A percentile compares a stretch with the other conserved stretches of the same genome.
phyloP scores from a whole-genome alignment of 768 basidiomycete species.

The Psilocybe subaeruginosa region DNA sequence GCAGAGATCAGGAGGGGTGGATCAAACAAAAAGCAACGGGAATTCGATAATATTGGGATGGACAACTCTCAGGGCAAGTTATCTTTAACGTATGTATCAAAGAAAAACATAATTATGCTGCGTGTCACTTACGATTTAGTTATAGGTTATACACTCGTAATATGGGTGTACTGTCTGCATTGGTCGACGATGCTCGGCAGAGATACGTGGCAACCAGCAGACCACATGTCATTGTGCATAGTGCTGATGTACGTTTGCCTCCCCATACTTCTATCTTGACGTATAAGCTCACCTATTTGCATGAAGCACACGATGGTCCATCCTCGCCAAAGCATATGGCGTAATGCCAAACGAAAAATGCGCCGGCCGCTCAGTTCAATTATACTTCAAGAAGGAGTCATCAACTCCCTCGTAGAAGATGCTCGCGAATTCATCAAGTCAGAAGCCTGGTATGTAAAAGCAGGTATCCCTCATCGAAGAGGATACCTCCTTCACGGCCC shows the following conservation, averaged over 20 bases:
- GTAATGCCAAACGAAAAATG: constrained; percentile 46
- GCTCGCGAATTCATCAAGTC: constrained; percentile 53
- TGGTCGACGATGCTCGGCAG: constrained; percentile 45
- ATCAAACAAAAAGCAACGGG: background rate
- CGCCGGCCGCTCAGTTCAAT: constrained; percentile 57
- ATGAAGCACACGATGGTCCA: constrained; percentile 24
- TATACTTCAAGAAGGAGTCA: constrained; percentile 49
- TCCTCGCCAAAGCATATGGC: constrained; percentile 43
- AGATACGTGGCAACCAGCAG: constrained; percentile 42
- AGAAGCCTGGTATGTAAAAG: constrained; percentile 60
- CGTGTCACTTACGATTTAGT: background rate
- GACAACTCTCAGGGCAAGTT: constrained; percentile 9
- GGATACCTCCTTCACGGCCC: constrained; percentile 62
- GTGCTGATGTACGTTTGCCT: constrained; percentile 29
- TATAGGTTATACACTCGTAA: constrained; percentile 46
- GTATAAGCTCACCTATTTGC: background rate
- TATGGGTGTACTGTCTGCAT: constrained; percentile 39
- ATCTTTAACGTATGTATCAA: constrained; percentile 36
- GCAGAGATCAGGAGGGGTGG: constrained; percentile 34
- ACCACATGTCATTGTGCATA: constrained; percentile 45
- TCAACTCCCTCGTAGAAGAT: constrained; percentile 51
- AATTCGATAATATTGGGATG: background rate
- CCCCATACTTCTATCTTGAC: background rate
- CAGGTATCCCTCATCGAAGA: constrained; percentile 60
- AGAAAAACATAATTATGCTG: background rate